Base-by-base conservation (phyloP, 2,329 filamentous ascomycete species). In the Fusarium beomiforme region DNA sequence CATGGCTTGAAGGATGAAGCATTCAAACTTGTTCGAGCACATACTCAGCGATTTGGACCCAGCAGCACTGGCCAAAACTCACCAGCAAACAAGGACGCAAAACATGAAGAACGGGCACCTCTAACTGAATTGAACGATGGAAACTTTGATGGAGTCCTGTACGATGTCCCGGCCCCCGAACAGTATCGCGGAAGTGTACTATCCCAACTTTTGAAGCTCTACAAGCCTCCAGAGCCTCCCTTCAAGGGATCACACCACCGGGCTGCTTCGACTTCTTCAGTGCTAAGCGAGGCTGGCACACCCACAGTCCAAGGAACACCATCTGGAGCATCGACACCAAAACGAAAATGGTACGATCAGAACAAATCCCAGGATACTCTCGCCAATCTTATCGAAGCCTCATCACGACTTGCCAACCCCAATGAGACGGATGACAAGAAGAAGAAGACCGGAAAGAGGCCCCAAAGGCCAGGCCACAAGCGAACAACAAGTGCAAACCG, bases 291-390 rank as follows among this genome's bases (percentile, higher is more conserved):
- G 5, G 74, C 73, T 17, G 78, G 76, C 8, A 82, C 81, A 3
- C 78, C 81, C 5, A 78, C 76, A 7, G 81, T 81, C 3, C 79
- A 81, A 16, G 78, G 77, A 23, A 80, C 81, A 2, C 74, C 64
- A 6, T 79, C 78, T 4, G 84, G 84, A 8, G 78, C 80, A 3
- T 77, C 79, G 5, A 85, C 84, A 6, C 84, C 84, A 9, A 84
- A 75, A 39, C 78, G 78, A 65, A 86, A 85, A 61, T 86, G 84
- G 84, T 86, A 86, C 71, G 82, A 85, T 53, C 81, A 84, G 72
- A 83, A 84, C 67, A 81, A 80, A 10, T 85, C 84, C 2, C 80
- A 81, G 44, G 84, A 85, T 26, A 86, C 84, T 0, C 77, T 86
- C 26, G 80, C 82, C 66, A 86, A 83, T 51, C 79, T 86, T 39